Evolutionary conservation across 2,329 filamentous ascomycete species (phyloP), one percentile per base, ranked within the genome.

Genomic region (Ascochyta viciae-villosae): DNA sequence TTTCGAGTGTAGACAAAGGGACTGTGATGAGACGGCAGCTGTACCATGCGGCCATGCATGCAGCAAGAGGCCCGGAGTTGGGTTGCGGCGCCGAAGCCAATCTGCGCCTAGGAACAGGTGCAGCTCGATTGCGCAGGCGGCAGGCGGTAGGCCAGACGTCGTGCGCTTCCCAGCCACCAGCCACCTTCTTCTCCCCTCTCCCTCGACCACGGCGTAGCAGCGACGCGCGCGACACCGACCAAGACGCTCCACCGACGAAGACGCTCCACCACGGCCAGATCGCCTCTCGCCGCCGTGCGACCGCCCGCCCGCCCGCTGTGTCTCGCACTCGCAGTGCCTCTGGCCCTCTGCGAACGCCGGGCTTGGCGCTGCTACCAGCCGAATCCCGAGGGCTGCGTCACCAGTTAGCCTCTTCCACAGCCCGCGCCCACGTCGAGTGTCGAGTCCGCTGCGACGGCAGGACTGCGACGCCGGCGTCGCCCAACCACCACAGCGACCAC

Each of bases 371-470:
- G 48, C 60, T 31, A 19, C 40, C 40, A 12, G 12, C 29, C 29
- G 29, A 31, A 31, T 10, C 27, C 49, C 49, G 41, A 31, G 26
- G 19, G 43, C 53, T 71, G 68, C 68, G 64, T 68, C 67, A 67
- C 66, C 60, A 55, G 51, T 44, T 12, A 3, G 5, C 27, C 12
- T 29, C 43, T 22, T 41, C 4, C n/a, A 29, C 44, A 19, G 39
- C 33, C 33, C 15, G 13, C 43, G 44, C 19, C 33, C 33, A 19
- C 19, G 19, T 19, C 8, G 23, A 31, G 49, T 19, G 19, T 54
- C 56, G 50, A 45, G 41, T 41, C 37, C 26, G 38, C 38, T 41
- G 45, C 53, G 38, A 52, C 43, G 48, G 46, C 56, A 48, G 0
- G 52, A 42, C 42, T 45, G 49, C 62, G 41, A 38, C 50, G 35